phyloP scores from a whole-genome alignment of 129 eudicot species.

The Oenanthe sinensis region DNA sequence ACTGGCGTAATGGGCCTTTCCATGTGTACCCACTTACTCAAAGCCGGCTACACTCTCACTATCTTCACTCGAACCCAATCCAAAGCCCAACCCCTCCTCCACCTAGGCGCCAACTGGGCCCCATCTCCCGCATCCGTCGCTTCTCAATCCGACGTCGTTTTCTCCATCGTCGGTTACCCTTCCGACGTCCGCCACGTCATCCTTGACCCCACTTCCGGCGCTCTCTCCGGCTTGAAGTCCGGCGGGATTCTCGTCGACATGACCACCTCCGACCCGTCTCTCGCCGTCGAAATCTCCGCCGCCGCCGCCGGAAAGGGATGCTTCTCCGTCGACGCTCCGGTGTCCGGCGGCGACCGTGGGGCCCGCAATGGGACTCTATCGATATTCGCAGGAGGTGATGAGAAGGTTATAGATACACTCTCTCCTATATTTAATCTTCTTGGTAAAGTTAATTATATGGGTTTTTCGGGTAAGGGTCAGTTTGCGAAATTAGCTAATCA shows the following conservation, averaged over 20 bases:
- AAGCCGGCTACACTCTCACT: conserved; percentile 85
- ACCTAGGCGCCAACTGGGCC: conserved; percentile 72
- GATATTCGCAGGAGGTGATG: conserved; percentile 88
- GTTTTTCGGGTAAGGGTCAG: conserved; percentile 91
- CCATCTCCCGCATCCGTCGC: conserved; percentile 64
- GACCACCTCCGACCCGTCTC: conserved; percentile 96
- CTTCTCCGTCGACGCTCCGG: conserved; percentile 83
- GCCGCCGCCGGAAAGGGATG: conserved; percentile 48
- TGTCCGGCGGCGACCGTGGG: conserved; percentile 95
- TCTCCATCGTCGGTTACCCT: conserved; percentile 97
- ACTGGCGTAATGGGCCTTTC: conserved; percentile 98
- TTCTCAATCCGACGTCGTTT: conserved; percentile 83
- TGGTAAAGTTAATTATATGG: conserved; percentile 85
- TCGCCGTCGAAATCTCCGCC: conserved; percentile 53
- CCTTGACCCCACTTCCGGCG: conserved; percentile 70
- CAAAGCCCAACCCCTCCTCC: conserved; percentile 64
- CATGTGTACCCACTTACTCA: conserved; percentile 81
- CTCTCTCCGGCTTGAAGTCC: conserved; percentile 50
- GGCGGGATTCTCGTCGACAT: conserved; percentile 65
- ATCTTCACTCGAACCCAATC: conserved; percentile 94
- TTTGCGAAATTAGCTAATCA: conserved; percentile 76
- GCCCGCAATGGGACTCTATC: conserved; percentile 62
- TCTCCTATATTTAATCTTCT: conserved; percentile 43
- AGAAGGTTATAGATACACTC: conserved; percentile 22
- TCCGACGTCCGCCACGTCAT: conserved; percentile 95